These are phyloP conservation scores for Coemansia asiatica DNA, from an alignment of 192 early-diverging fungal species.

Conservation along the genomic window DNA sequence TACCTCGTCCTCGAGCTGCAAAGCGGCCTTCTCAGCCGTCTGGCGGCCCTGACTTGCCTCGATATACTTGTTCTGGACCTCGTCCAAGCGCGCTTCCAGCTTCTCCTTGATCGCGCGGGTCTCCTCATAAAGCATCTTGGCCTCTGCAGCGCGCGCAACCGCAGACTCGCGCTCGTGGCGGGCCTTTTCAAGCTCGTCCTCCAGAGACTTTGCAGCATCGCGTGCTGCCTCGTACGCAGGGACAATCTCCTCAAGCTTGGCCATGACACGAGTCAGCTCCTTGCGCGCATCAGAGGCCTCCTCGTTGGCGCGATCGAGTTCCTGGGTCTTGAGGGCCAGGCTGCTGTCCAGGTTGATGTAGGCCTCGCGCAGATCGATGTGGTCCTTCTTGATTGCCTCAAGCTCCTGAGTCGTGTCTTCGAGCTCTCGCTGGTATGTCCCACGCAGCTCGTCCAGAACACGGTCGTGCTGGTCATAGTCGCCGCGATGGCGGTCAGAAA, in stretches of 20 bases:
- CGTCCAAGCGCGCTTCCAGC: conserved; percentile 75
- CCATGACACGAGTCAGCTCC: conserved; percentile 67
- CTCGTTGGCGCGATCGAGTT: conserved; percentile 65
- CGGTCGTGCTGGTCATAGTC: conserved; percentile 77
- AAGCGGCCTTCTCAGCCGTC: conserved; percentile 69
- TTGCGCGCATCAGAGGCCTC: conserved; percentile 80
- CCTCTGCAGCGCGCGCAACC: conserved; percentile 54
- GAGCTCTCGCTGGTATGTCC: conserved; percentile 85
- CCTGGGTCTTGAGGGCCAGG: conserved; percentile 68
- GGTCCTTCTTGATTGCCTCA: conserved; percentile 68
- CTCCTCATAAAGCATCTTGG: conserved; percentile 64
- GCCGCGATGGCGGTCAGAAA: conserved; percentile 68
- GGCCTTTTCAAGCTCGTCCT: conserved; percentile 62
- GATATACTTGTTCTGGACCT: conserved; percentile 61
- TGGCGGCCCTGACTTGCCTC: conserved; percentile 66
- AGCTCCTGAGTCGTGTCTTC: conserved; percentile 77
- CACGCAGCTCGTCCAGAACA: conserved; percentile 69
- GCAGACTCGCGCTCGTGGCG: conserved; percentile 61
- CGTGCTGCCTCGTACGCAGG: conserved; percentile 53
- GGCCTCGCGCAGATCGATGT: conserved; percentile 68
- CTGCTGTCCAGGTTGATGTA: conserved; percentile 67
- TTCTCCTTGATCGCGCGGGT: conserved; percentile 70
- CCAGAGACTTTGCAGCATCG: conserved; percentile 62
- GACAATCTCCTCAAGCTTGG: conserved; percentile 65
- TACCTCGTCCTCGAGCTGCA: conserved; percentile 73